phyloP scores from a whole-genome alignment of 495 filamentous ascomycete genomes.

The Bathelium albidoporum region DNA sequence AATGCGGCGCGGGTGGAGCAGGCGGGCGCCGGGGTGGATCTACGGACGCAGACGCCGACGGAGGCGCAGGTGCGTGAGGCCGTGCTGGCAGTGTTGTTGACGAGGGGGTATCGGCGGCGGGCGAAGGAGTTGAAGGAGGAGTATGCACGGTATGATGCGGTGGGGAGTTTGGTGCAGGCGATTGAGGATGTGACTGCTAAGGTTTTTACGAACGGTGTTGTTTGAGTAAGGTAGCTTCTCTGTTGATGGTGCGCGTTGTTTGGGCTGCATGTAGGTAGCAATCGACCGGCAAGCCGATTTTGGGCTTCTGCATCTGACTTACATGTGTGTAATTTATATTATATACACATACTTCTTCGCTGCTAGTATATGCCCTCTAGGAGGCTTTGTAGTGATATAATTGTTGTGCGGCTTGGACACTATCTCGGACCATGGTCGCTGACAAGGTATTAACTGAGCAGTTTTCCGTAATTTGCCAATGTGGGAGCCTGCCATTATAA shows the following conservation, averaged over 20 bases:
- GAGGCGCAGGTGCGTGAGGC: slow-evolving; percentile 1
- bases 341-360: too few species aligned
- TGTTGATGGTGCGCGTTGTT: not conserved
- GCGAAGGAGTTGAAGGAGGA: slow-evolving; percentile 5
- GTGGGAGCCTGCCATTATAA: too few species aligned
- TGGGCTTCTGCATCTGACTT: too few species aligned
- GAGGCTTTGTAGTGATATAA: too few species aligned
- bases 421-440: too few species aligned
- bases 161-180: not conserved
- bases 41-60: not conserved
- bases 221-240: not conserved
- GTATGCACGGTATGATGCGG: slow-evolving; percentile 5
- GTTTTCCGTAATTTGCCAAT: too few species aligned
- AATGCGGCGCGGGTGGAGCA: not conserved
- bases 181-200: not conserved
- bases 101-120: not conserved
- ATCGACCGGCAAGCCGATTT: too few species aligned
- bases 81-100: not conserved
- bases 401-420: too few species aligned
- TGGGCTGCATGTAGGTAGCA: too few species aligned
- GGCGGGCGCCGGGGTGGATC: not conserved
- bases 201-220: not conserved
- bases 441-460: too few species aligned
- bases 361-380: too few species aligned
- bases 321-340: too few species aligned